phyloP scores from a whole-genome alignment of 1,139 yeast species.

The Candida glucosophila region DNA sequence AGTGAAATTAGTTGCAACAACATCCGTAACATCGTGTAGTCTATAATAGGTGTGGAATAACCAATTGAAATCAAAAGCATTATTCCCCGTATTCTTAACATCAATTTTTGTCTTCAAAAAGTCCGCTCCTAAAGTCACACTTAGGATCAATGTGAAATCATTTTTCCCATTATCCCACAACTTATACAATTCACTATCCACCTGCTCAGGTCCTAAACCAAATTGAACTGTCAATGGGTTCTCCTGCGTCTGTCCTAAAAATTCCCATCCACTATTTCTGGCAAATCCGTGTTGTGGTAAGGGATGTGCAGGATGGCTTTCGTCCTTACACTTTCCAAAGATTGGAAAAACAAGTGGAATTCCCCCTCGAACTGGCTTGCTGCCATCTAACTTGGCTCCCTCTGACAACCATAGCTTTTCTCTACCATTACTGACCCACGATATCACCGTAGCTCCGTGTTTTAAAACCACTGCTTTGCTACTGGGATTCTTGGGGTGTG shows the following conservation, averaged over 20 bases:
- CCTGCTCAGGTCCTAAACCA: constrained; percentile 79
- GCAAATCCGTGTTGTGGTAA: constrained; percentile 98
- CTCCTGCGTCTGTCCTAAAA: constrained; percentile 67
- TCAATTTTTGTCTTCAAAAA: constrained; percentile 61
- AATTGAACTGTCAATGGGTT: constrained; percentile 67
- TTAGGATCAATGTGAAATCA: constrained; percentile 72
- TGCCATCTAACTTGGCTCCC: constrained; percentile 80
- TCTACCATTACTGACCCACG: constrained; percentile 62
- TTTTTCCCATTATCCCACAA: constrained; percentile 40
- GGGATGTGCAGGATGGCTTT: constrained; percentile 25
- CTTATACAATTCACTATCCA: constrained; percentile 54
- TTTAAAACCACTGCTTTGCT: constrained; percentile 62
- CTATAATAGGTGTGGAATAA: constrained; percentile 87
- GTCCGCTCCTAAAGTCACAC: constrained; percentile 48
- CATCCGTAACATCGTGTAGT: constrained; percentile 68
- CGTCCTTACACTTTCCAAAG: constrained; percentile 61
- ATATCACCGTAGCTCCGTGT: constrained; percentile 80
- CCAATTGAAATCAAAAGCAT: constrained; percentile 80
- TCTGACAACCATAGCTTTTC: constrained; percentile 63
- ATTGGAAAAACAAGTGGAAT: constrained; percentile 94
- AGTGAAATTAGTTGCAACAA: constrained; percentile 66
- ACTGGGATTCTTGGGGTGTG: constrained; percentile 43
- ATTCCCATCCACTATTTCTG: constrained; percentile 83
- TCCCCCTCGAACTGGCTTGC: constrained; percentile 94
- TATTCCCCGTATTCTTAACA: constrained; percentile 60